Evolutionary conservation across 2,329 filamentous ascomycete species (phyloP).

Genomic region (Apiospora hydei): DNA sequence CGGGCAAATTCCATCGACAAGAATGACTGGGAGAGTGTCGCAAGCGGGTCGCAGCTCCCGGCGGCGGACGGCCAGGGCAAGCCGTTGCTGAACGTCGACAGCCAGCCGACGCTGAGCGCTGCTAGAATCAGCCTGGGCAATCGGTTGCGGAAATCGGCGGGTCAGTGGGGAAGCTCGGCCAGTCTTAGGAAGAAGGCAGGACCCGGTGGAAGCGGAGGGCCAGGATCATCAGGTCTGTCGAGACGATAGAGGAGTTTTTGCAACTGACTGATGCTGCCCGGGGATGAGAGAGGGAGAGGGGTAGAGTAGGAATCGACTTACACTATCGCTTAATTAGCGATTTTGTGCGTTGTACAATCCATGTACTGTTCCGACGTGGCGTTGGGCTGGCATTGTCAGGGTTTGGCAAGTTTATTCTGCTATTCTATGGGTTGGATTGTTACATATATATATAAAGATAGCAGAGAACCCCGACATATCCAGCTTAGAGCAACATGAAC

Average conservation of each 20-base stretch:
- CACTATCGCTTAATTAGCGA: not conserved
- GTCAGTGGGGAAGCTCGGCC: conserved; percentile 54
- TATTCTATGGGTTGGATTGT: not conserved
- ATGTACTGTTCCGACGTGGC: not conserved
- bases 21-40: conserved; percentile 48
- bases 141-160: conserved; percentile 57
- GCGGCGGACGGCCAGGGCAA: conserved; percentile 40
- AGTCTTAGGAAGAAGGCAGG: conserved; percentile 46
- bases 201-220: not conserved
- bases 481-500: not conserved
- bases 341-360: not conserved
- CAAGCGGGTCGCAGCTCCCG: conserved; percentile 36
- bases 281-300: not conserved
- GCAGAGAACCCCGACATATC: not conserved
- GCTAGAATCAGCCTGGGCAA: conserved; percentile 59
- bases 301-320: not conserved
- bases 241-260: conserved; percentile 19
- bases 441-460: not conserved
- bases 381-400: not conserved
- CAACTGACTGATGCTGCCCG: not conserved
- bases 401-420: not conserved
- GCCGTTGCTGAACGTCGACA: conserved; percentile 35
- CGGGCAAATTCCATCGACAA: conserved; percentile 39
- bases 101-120: conserved; percentile 46
- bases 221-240: conserved; percentile 6